Percentiles rank a stretch among this genome's conserved stretches.
Conservation (phyloP, 495 filamentous ascomycete genomes). For the Acidiella bohemica region DNA sequence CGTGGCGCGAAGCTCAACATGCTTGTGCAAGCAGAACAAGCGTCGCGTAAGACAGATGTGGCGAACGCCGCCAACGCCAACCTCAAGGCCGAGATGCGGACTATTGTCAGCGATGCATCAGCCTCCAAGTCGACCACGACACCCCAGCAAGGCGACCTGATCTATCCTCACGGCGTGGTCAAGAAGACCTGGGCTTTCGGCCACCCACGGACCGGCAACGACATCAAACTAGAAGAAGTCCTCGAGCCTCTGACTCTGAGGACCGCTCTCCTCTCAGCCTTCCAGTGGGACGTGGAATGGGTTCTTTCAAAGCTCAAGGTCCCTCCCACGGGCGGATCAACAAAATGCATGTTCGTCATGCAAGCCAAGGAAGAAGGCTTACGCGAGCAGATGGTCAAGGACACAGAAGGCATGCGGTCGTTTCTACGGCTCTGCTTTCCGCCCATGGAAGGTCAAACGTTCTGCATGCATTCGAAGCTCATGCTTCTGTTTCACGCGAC, state of each 20-base stretch:
- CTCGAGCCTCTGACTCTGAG: conserved; percentile 56
- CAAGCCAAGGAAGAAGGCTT: conserved; percentile 41
- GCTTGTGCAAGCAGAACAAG: conserved; percentile 9
- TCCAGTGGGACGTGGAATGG: conserved; percentile 72
- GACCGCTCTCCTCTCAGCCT: conserved; percentile 73
- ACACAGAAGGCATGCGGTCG: conserved; percentile 39
- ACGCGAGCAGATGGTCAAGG: conserved; percentile 24
- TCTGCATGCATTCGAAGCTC: conserved; percentile 80
- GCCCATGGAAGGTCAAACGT: conserved; percentile 48
- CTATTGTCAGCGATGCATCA: too few relatives aligned
- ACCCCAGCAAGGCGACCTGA: conserved; percentile 23
- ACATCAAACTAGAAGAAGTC: conserved; percentile 86
- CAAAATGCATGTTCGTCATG: conserved; percentile 54
- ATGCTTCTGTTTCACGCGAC: conserved; percentile 60
- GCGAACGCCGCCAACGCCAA: conserved; percentile 13
- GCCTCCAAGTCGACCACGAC: not conserved
- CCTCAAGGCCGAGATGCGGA: conserved; percentile 5
- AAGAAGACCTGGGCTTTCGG: conserved; percentile 68
- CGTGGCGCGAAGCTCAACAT: conserved; percentile 11
- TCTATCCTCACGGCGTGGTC: conserved; percentile 58
- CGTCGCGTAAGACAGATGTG: conserved; percentile 5
- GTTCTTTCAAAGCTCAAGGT: conserved; percentile 46
- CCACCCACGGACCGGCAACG: conserved; percentile 41
- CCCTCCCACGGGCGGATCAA: conserved; percentile 22
- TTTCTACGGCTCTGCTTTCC: conserved; percentile 65